Evolutionary conservation across 1,284 basidiomycete species (phyloP), one percentile per base, ranked within the genome.

Genomic region (Tremellales sp.): DNA sequence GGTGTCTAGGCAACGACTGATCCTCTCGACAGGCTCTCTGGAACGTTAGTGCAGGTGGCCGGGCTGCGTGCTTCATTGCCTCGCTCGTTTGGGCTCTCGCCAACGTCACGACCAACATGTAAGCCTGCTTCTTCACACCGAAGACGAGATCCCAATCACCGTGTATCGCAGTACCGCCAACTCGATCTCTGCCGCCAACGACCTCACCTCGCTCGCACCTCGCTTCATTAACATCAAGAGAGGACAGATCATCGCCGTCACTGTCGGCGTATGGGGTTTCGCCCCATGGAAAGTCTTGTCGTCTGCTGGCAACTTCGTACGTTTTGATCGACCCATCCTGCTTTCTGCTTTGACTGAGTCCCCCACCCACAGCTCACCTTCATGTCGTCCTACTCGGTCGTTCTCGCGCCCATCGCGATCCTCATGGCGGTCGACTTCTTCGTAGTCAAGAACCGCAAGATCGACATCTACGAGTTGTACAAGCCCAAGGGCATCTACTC

Each of bases 41-140:
- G 82, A 80, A 84, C 56, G 85, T 85, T 61, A 61, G 61, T 9
- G 46, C 56, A 5, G 65, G 65, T 19, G 66, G 66, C 4, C 80
- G 86, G 31, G 81, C 85, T 0, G 86, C 84, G 1, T 81, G 83
- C 32, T 89, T 89, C 76, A 86, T 89, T 61, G 81, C 81, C 0
- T 75, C 82, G 0, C 79, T 85, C 63, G 75, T 78, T 21, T 87
- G 86, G 68, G 74, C 78, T 8, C 68, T 87, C 24, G 79, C 82
- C 14, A 83, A 82, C 14, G 73, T 86, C 40, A 85, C 84, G 21
- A 82, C 83, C 42, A 87, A 87, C 63, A 83, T 87, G 48, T 83
- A 81, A 33, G 82, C 36, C 8, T 84, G 67, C 53, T 57, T 60
- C 19, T 54, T 61, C 27, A 50, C 52, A n/a, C 54, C 57, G 25